Conservation (phyloP, 2,329 filamentous ascomycete species). For the Alternaria gansuensis region DNA sequence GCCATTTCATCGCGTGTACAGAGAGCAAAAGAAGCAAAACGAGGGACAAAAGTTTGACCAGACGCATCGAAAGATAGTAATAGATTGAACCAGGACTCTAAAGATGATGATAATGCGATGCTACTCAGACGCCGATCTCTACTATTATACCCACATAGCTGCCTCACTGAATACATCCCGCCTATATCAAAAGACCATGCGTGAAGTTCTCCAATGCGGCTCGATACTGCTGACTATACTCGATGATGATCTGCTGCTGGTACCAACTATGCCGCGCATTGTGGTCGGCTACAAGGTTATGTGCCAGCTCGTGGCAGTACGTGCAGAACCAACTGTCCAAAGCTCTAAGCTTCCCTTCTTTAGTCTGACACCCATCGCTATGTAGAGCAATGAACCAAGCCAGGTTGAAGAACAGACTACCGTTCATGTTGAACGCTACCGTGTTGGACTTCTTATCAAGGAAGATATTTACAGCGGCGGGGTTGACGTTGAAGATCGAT, state of each 20-base stretch:
- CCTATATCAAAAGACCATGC: slow-evolving; percentile 29
- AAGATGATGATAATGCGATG: neutral
- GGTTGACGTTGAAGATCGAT: slow-evolving; percentile 70
- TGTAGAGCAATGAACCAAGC: slow-evolving; percentile 87
- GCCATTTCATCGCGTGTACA: too few species aligned
- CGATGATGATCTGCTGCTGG: slow-evolving; percentile 51
- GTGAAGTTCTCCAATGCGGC: slow-evolving; percentile 38
- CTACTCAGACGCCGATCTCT: neutral
- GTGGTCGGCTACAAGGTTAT: slow-evolving; percentile 85
- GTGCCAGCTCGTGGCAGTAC: slow-evolving; percentile 93
- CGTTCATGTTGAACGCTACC: slow-evolving; percentile 90
- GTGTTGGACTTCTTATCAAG: slow-evolving; percentile 80
- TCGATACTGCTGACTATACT: slow-evolving; percentile 47
- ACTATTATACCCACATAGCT: neutral
- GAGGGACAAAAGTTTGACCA: neutral
- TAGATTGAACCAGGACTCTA: neutral
- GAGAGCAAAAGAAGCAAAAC: neutral
- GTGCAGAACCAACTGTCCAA: slow-evolving; percentile 92
- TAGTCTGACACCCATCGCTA: slow-evolving; percentile 34
- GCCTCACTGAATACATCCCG: neutral
- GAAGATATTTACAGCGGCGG: slow-evolving; percentile 81
- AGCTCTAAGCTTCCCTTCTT: slow-evolving; percentile 52
- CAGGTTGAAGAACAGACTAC: slow-evolving; percentile 93
- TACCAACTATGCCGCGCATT: slow-evolving; percentile 52
- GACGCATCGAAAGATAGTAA: too few species aligned